Conservation (phyloP, 1,284 basidiomycete species). For the Moesziomyces parantarcticus region DNA sequence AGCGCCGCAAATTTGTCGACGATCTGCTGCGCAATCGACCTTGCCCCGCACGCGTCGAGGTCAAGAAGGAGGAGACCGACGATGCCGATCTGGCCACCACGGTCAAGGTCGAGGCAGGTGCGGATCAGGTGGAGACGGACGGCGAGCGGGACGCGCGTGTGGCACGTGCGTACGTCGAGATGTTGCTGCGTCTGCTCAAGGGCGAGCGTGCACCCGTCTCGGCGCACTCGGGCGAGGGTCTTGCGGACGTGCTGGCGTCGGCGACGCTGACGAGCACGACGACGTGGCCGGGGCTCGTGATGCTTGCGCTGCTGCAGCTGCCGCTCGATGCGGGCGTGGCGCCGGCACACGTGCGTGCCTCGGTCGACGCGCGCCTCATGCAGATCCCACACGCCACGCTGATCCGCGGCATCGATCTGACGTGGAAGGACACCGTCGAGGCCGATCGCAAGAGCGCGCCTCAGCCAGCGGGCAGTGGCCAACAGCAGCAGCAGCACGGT, state of each 20-base stretch:
- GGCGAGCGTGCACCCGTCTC: slow-evolving; percentile 15
- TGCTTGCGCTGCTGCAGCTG: slow-evolving; percentile 23
- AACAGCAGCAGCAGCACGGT: not conserved
- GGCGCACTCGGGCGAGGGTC: not conserved
- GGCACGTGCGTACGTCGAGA: slow-evolving; percentile 16
- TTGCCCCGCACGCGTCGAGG: slow-evolving; percentile 54
- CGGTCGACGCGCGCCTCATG: slow-evolving; percentile 23
- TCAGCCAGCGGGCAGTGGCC: not conserved
- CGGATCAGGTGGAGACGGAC: slow-evolving; percentile 5
- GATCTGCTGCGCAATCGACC: slow-evolving; percentile 85
- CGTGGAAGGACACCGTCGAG: slow-evolving; percentile 26
- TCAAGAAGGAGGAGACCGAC: slow-evolving; percentile 76
- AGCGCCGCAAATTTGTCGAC: slow-evolving; percentile 85
- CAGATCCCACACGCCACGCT: slow-evolving; percentile 14
- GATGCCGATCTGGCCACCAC: slow-evolving; percentile 70
- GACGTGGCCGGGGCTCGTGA: slow-evolving; percentile 15
- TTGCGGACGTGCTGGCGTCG: not conserved
- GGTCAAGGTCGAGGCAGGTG: not conserved
- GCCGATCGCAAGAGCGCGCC: slow-evolving; percentile 3
- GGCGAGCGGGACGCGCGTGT: slow-evolving; percentile 10
- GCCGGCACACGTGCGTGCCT: not conserved
- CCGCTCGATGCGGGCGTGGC: slow-evolving; percentile 1
- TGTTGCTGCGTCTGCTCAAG: slow-evolving; percentile 17
- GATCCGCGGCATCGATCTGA: slow-evolving; percentile 23
- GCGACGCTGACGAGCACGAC: slow-evolving; percentile 6